A percentile compares a stretch with the other conserved stretches of the same genome.
These are phyloP conservation scores for Cyberlindnera nakhonratchasimensis DNA, from an alignment of 805 yeast species.

Conservation along the genomic window DNA sequence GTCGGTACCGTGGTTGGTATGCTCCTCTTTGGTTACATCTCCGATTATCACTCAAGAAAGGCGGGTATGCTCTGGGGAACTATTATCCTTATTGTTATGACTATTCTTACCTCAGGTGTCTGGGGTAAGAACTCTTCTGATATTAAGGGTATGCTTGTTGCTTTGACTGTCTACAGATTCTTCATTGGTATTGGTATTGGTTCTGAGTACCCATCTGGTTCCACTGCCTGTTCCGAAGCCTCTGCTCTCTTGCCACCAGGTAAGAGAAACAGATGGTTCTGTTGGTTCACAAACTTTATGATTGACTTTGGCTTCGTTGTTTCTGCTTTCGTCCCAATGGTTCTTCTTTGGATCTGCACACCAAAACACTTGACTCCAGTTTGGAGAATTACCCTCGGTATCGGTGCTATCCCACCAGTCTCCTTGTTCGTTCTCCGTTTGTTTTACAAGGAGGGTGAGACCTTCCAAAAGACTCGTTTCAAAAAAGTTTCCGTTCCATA, in stretches of 20 bases:
- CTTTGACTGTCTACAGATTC: constrained; percentile 79
- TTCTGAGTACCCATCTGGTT: constrained; percentile 91
- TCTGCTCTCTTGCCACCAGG: constrained; percentile 77
- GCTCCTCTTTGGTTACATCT: constrained; percentile 71
- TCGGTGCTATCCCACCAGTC: constrained; percentile 87
- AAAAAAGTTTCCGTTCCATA: constrained; percentile 64
- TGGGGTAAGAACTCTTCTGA: constrained; percentile 58
- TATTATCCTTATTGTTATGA: constrained; percentile 66
- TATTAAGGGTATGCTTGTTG: constrained; percentile 75
- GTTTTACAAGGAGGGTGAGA: constrained; percentile 68
- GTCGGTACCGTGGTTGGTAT: constrained; percentile 91
- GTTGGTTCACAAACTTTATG: constrained; percentile 84
- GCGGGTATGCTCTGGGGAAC: constrained; percentile 81
- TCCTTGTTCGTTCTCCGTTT: constrained; percentile 74
- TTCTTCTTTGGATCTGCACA: constrained; percentile 78
- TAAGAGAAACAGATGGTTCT: constrained; percentile 81
- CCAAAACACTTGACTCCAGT: constrained; percentile 69
- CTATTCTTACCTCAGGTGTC: constrained; percentile 76
- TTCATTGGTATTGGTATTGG: constrained; percentile 91
- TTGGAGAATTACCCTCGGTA: constrained; percentile 88
- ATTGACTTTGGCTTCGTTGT: constrained; percentile 85
- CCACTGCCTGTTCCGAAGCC: constrained; percentile 92
- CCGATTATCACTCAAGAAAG: constrained; percentile 80
- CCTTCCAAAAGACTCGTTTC: constrained; percentile 68
- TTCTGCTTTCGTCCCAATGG: constrained; percentile 82